Evolutionary conservation across 306 rosid genomes (phyloP).

Genomic region (Cucurbita maxima): DNA sequence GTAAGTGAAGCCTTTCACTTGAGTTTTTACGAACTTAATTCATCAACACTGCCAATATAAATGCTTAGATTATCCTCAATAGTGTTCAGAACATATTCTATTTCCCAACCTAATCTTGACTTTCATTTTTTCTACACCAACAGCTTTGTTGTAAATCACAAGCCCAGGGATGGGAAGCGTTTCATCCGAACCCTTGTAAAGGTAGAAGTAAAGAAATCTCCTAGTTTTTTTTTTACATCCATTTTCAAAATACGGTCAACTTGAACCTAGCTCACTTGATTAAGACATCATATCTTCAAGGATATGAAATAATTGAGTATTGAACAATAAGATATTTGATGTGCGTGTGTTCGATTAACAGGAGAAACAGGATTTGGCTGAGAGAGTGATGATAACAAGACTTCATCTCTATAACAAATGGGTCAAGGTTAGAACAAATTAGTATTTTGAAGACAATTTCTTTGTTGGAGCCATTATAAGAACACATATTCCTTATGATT

Average conservation of each 20-base stretch:
- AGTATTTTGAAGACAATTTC: background rate
- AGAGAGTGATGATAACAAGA: slow-evolving; percentile 91
- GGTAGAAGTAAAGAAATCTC: slow-evolving; percentile 22
- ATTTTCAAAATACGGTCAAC: background rate
- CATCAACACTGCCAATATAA: background rate
- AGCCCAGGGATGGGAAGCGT: slow-evolving; percentile 68
- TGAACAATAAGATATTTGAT: background rate
- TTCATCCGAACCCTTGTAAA: slow-evolving; percentile 65
- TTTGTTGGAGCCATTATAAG: background rate
- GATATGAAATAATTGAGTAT: background rate
- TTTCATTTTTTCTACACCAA: background rate
- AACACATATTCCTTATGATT: background rate
- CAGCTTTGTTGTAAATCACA: slow-evolving; percentile 67
- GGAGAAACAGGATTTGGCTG: slow-evolving; percentile 92
- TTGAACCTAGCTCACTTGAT: background rate
- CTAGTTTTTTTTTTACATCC: background rate
- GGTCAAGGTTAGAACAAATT: slow-evolving; percentile 54
- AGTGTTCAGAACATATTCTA: background rate
- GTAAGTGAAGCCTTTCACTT: slow-evolving; percentile 34
- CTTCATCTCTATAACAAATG: slow-evolving; percentile 90
- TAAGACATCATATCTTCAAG: background rate
- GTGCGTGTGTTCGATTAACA: slow-evolving; percentile 8
- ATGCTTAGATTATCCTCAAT: background rate
- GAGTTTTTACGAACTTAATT: background rate
- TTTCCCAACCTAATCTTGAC: background rate